A percentile compares a stretch with the other conserved stretches of the same genome.
Conservation (phyloP, 1,284 basidiomycete genomes). For the Ustanciosporium gigantosporum region DNA sequence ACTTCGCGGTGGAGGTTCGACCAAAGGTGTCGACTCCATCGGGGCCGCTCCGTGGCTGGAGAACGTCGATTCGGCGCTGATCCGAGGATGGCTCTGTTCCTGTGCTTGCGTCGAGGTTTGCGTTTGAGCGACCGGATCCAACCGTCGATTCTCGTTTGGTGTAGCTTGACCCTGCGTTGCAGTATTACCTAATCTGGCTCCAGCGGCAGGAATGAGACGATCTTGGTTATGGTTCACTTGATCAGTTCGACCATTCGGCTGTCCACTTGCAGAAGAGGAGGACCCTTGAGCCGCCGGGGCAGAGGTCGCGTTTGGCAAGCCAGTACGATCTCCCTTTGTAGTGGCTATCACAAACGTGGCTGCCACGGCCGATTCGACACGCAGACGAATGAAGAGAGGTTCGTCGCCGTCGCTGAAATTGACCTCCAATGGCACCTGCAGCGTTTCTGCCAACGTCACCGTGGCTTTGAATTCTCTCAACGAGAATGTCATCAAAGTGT, state of each 20-base stretch:
- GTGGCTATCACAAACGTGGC: conserved; percentile 50
- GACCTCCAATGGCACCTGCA: conserved; percentile 19
- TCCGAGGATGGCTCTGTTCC: not conserved
- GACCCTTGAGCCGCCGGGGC: not conserved
- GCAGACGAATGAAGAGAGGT: conserved; percentile 41
- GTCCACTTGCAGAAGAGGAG: not conserved
- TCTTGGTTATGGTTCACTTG: not conserved
- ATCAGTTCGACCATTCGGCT: not conserved
- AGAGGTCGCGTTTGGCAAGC: no score
- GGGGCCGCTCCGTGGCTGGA: not conserved
- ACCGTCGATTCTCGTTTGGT: not conserved
- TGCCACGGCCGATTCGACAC: conserved; percentile 8
- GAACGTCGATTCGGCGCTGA: not conserved
- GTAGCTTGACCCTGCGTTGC: not conserved
- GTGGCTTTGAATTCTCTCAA: conserved; percentile 48
- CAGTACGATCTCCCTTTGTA: conserved; percentile 5
- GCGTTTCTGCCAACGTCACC: conserved; percentile 27
- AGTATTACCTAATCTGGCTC: not conserved
- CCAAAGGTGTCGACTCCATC: conserved; percentile 7
- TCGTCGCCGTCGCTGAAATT: conserved; percentile 43
- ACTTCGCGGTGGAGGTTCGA: not conserved
- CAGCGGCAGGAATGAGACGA: not conserved
- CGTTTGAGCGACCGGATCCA: not conserved
- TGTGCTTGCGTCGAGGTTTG: not conserved
- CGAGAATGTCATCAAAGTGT: conserved; percentile 31